Evolutionary conservation across 495 filamentous ascomycete genomes (phyloP), one percentile per base, ranked within the genome.

Genomic region (Astrocystis sublimbata): DNA sequence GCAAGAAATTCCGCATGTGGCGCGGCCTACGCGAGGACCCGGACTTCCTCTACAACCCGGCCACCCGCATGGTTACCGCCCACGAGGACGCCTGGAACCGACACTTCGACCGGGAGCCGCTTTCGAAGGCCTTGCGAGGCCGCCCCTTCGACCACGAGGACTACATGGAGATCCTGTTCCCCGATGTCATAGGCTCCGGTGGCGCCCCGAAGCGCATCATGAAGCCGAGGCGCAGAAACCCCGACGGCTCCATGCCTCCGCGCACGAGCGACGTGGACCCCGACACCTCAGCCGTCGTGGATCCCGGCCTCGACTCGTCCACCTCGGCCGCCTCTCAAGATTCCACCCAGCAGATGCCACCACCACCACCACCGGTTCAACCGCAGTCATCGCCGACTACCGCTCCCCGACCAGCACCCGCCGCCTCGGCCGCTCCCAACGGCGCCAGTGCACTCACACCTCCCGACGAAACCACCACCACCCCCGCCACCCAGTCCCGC

Each of bases 1-100:
- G 79, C 26, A 82, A 82, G 69, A 81, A 81, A 73, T 82, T 81
- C 58, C 79, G 79, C 36, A 75, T 82, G 52, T 82, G 79, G 79
- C 69, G 78, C n/a, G 79, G 79, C 12, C 57, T 82, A 42, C 67
- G 79, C 4, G 79, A 82, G 53, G 75, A 82, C 50, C 78, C 78
- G 35, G 76, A 77, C 51, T 82, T 82, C 54, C 66, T 73, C 30
- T 82, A 82, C 59, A 76, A 81, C 67, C 70, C 71, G 2, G 62
- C 60, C 38, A 75, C 73, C 12, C 71, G 72, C 42, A 80, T 72
- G 31, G 79, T 82, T 24, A 77, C 77, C 1, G 79, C 76, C 1
- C 73, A 69, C 35, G 79, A 82, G n/a, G 79, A 81, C 2, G 75
- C 77, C 1, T 82, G 79, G 79, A 67, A 64, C 46, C 65, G 76